Percentiles rank a stretch among this genome's conserved stretches.
phyloP scores from a whole-genome alignment of 176 grass and related monocot species.

The Zoysia pacifica region DNA sequence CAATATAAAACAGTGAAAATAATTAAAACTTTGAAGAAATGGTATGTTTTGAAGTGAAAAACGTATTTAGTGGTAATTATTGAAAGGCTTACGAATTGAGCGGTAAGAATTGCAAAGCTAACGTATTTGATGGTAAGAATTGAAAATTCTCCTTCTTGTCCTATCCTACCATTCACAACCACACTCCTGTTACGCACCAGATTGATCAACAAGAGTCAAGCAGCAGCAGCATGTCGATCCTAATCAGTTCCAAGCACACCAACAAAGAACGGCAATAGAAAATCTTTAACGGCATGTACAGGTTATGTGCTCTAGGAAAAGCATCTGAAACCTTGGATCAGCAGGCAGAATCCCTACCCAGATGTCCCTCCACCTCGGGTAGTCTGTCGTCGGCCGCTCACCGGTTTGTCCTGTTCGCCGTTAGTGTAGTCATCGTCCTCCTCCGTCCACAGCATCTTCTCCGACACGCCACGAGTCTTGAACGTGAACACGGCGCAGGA shows the following conservation, averaged over 20 bases:
- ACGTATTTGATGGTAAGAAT: too few species aligned
- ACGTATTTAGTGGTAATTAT: too few species aligned
- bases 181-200: neutral
- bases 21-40: too few species aligned
- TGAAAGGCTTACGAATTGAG: too few species aligned
- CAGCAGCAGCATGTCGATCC: constrained; percentile 31
- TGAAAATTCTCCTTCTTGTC: too few species aligned
- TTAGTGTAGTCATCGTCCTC: neutral
- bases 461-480: constrained; percentile 49
- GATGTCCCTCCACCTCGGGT: constrained; percentile 16
- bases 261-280: constrained; percentile 12
- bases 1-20: too few species aligned
- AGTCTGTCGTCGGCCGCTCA: constrained; percentile 21
- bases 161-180: constrained; percentile 45
- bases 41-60: too few species aligned
- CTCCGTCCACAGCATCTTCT: constrained; percentile 46
- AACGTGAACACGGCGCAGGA: constrained; percentile 65
- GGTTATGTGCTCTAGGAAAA: constrained; percentile 52
- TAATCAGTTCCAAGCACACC: neutral
- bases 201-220: constrained; percentile 25
- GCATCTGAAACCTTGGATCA: constrained; percentile 61
- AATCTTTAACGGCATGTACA: constrained; percentile 43
- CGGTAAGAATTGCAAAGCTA: too few species aligned
- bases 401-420: constrained; percentile 22
- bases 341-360: constrained; percentile 56